Evolutionary conservation across 2,329 filamentous ascomycete species (phyloP).

Genomic region (Berkeleyomyces basicola): DNA sequence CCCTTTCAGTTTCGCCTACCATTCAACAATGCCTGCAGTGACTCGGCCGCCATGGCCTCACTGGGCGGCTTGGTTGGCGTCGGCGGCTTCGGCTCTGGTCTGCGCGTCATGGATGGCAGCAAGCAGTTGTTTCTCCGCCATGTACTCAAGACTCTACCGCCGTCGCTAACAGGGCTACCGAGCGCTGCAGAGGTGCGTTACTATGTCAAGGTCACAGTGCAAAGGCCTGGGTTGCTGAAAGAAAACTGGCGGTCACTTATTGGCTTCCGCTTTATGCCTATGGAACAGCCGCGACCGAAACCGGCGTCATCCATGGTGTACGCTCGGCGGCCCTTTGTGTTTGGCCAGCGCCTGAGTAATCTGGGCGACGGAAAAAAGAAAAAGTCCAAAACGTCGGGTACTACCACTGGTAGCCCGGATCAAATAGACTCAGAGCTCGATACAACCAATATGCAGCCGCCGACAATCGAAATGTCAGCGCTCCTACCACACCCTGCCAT

Average conservation of each 20-base stretch:
- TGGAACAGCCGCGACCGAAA: constrained; percentile 66
- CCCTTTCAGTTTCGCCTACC: constrained; percentile 63
- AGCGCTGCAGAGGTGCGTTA: constrained; percentile 82
- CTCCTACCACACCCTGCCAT: constrained; percentile 76
- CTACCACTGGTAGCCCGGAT: not conserved
- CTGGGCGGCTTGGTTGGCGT: constrained; percentile 36
- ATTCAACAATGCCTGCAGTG: constrained; percentile 57
- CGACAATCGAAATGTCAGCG: constrained; percentile 61
- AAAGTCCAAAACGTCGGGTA: constrained; percentile 9
- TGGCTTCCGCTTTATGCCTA: constrained; percentile 76
- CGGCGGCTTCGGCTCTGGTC: constrained; percentile 34
- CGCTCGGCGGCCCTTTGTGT: constrained; percentile 53
- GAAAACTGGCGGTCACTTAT: constrained; percentile 61
- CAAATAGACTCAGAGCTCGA: constrained; percentile 1
- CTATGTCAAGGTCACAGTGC: constrained; percentile 88
- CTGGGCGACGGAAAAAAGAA: not conserved
- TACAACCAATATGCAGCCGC: constrained; percentile 24
- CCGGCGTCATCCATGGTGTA: constrained; percentile 62
- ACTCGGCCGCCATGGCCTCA: constrained; percentile 34
- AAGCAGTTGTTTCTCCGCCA: constrained; percentile 50
- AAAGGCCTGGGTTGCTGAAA: constrained; percentile 73
- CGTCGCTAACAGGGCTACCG: constrained; percentile 73
- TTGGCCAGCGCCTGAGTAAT: constrained; percentile 26
- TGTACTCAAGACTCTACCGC: constrained; percentile 73
- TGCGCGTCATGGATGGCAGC: constrained; percentile 46